Evolutionary conservation across 2,329 filamentous ascomycete species (phyloP).

Genomic region (Lachnellula subtilissima): DNA sequence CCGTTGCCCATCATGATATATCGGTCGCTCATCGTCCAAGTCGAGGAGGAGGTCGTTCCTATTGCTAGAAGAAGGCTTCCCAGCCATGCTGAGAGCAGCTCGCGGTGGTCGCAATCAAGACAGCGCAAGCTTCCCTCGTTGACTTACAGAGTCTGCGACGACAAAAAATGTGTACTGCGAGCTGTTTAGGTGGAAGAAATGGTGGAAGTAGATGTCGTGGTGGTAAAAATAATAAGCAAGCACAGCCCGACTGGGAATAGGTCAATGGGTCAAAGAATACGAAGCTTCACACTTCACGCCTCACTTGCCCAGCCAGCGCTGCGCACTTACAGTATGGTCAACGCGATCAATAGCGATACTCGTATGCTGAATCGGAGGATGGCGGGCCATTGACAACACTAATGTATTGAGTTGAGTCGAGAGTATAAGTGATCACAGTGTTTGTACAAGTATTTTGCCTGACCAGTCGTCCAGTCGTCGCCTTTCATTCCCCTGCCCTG

Average conservation of each 20-base stretch:
- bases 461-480: not conserved
- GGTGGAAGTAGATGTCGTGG: not conserved
- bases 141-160: slow-evolving; percentile 14
- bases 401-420: not conserved
- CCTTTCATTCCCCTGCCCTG: not conserved
- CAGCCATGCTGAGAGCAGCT: slow-evolving; percentile 50
- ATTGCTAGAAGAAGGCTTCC: slow-evolving; percentile 45
- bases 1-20: slow-evolving; percentile 71
- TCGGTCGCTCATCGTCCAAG: slow-evolving; percentile 64
- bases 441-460: no score
- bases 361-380: not conserved
- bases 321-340: not conserved
- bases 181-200: not conserved
- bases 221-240: not conserved
- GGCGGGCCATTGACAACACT: not conserved
- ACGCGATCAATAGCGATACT: no score
- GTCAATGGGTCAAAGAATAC: slow-evolving; percentile 1
- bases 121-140: slow-evolving; percentile 14
- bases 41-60: slow-evolving; percentile 64
- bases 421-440: no score
- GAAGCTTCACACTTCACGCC: not conserved
- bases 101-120: slow-evolving; percentile 23
- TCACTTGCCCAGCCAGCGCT: not conserved
- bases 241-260: slow-evolving; percentile 16
- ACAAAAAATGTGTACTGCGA: not conserved